A percentile compares a stretch with the other conserved stretches of the same genome.
Evolutionary conservation across 805 yeast genomes (phyloP).

Genomic region (Jamesozyma hellenica): DNA sequence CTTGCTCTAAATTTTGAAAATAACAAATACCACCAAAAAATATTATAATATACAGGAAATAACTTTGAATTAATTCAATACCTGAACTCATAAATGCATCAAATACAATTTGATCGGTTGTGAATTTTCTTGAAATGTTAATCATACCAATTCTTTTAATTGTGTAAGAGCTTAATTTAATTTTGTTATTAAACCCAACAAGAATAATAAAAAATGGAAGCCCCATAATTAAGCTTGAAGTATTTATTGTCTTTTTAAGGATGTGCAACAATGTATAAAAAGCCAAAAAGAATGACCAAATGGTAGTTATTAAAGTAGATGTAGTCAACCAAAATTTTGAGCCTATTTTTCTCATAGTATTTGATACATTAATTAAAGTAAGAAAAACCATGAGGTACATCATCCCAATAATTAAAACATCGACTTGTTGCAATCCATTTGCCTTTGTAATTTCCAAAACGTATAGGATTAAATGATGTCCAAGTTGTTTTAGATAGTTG

Average conservation of each 20-base stretch:
- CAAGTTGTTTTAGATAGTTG: conserved; percentile 1
- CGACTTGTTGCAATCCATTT: conserved; percentile 45
- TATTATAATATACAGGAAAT: conserved; percentile 57
- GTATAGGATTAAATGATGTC: neutral
- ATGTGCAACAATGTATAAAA: conserved; percentile 48
- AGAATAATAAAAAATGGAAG: conserved; percentile 87
- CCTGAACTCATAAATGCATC: conserved; percentile 31
- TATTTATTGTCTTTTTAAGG: conserved; percentile 51
- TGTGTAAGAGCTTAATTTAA: conserved; percentile 54
- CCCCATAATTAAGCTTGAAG: conserved; percentile 75
- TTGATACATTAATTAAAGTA: conserved; percentile 62
- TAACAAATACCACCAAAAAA: conserved; percentile 51
- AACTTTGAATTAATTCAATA: conserved; percentile 48
- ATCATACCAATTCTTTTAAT: conserved; percentile 30
- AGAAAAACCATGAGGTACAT: conserved; percentile 85
- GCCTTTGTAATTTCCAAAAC: neutral
- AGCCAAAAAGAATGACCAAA: conserved; percentile 77
- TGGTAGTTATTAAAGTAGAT: conserved; percentile 68
- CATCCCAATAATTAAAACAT: conserved; percentile 61
- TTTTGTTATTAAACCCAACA: conserved; percentile 83
- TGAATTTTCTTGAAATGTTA: conserved; percentile 27
- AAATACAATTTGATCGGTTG: conserved; percentile 25
- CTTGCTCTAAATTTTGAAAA: conserved; percentile 57
- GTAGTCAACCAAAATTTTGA: conserved; percentile 82
- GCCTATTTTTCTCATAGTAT: conserved; percentile 66